Base-by-base conservation (phyloP, 2,329 filamentous ascomycete genomes). In the Aspergillus proliferans region DNA sequence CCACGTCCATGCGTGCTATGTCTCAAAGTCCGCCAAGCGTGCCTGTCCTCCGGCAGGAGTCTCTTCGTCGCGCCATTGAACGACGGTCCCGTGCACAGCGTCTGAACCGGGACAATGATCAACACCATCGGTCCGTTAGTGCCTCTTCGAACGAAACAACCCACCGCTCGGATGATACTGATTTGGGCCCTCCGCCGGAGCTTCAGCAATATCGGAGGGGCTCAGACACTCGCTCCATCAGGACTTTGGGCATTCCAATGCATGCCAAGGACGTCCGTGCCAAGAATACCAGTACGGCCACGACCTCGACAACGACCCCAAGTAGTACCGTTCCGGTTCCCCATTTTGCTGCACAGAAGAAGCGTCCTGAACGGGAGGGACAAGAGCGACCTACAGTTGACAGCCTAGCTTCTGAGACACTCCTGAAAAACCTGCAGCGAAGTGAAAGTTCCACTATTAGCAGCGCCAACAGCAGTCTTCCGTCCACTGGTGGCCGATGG, bases 11-110 rank as follows among this genome's bases (percentile, higher is more conserved):
- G 15, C 71, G 75, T 39, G 74, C 70, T 26, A 70, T 75, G 51
- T 80, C 77, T 6, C 76, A 79, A 53, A 80, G 77, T 22, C 78
- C 78, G 15, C 78, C 78, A 1, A 71, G 66, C 24, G 69, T 75
- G 48, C 71, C 74, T 21, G 63, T 76, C 2, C 71, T 77, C 33
- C 71, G 78, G 24, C 75, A 79, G 55, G 74, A 78, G 50, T 79
- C 76, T 5, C 65, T 80, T 30, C 74, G 78, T 18, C 71, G 76
- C 47, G 76, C 76, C 12, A 79, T 80, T 51, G 79, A 80, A 53
- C 64, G 75, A 45, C 72, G 73, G 18, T 72, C 75, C 33, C 69
- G 71, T 52, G 71, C 68, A n/a, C 76, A 75, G 48, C 68, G 74
- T 47, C 60, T 74, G 42, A 64, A 60, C 30, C 55, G 62, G 14